Conservation (phyloP, 352 stramenopile genomes). For the Phytopythium litorale region DNA sequence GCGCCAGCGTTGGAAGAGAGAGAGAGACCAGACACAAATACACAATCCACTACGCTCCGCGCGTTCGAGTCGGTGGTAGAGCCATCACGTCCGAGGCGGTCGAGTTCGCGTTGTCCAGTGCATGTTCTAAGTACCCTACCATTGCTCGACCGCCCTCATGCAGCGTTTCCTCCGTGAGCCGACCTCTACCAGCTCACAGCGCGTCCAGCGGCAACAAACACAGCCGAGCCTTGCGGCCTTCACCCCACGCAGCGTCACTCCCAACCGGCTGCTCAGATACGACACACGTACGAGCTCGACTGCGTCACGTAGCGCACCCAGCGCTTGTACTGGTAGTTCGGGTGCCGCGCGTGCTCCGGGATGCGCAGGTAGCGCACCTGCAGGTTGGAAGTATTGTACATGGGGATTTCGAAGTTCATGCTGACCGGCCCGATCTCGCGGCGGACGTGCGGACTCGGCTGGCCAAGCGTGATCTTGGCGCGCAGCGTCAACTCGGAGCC, state of each 20-base stretch:
- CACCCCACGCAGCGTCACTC: neutral
- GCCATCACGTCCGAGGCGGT: neutral
- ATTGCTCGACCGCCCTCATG: neutral
- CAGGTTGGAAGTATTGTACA: constrained; percentile 99
- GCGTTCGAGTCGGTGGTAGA: too few relatives aligned
- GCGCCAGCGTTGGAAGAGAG: constrained; percentile 10
- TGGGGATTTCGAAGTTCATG: constrained; percentile 99
- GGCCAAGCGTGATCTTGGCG: constrained; percentile 88
- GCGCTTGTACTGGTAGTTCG: constrained; percentile 97
- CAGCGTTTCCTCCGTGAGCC: neutral
- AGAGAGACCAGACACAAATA: constrained; percentile 24
- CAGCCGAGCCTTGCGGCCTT: neutral
- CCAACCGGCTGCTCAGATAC: constrained; percentile 74
- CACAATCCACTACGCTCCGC: constrained; percentile 1
- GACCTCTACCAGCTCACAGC: neutral
- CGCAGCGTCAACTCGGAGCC: constrained; percentile 94
- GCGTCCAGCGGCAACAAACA: neutral
- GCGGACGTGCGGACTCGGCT: constrained; percentile 71
- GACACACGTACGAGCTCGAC: constrained; percentile 96
- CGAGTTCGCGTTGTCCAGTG: neutral
- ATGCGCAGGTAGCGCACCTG: constrained; percentile 98
- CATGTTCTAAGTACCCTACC: neutral
- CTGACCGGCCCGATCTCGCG: constrained; percentile 97
- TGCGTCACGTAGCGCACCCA: constrained; percentile 99
- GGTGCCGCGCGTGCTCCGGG: constrained; percentile 91